A percentile compares a stretch with the other conserved stretches of the same genome.
These are phyloP conservation scores for Geranomyces michiganensis DNA, from an alignment of 192 early-diverging fungal species.

Conservation along the genomic window DNA sequence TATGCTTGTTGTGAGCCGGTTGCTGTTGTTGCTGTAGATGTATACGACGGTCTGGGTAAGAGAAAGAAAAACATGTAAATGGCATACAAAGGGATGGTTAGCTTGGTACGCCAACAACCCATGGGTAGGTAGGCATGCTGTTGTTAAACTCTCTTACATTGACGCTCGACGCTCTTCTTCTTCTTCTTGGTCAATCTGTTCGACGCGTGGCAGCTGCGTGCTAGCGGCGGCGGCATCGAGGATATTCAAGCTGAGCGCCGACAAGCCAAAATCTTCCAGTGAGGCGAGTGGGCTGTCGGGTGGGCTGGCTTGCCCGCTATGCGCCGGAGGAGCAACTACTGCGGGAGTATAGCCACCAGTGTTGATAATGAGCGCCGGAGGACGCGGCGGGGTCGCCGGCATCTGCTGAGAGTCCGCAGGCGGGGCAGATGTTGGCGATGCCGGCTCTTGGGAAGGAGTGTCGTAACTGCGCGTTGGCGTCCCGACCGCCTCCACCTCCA, in stretches of 20 bases:
- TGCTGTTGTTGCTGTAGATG: not conserved
- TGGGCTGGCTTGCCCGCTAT: not conserved
- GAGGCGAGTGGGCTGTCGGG: constrained; percentile 28
- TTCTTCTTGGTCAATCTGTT: not conserved
- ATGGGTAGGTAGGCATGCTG: too few species aligned
- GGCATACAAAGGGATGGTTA: not conserved
- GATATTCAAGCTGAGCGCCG: constrained; percentile 10
- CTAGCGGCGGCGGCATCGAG: not conserved
- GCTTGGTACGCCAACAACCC: not conserved
- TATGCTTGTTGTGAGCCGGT: not conserved
- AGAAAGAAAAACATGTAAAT: not conserved
- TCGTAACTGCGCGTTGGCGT: too few species aligned
- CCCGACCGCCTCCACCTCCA: too few species aligned
- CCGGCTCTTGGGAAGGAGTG: not conserved
- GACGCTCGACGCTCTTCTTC: not conserved
- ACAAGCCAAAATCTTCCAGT: constrained; percentile 29
- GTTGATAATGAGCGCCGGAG: not conserved
- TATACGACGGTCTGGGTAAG: not conserved
- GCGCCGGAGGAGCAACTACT: not conserved
- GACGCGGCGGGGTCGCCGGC: not conserved
- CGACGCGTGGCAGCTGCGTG: not conserved
- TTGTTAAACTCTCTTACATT: too few species aligned
- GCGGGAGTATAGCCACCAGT: not conserved
- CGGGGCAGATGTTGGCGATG: not conserved
- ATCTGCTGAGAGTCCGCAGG: not conserved